Evolutionary conservation across 331 rosid genomes (phyloP).

Genomic region (Malus hybrid): DNA sequence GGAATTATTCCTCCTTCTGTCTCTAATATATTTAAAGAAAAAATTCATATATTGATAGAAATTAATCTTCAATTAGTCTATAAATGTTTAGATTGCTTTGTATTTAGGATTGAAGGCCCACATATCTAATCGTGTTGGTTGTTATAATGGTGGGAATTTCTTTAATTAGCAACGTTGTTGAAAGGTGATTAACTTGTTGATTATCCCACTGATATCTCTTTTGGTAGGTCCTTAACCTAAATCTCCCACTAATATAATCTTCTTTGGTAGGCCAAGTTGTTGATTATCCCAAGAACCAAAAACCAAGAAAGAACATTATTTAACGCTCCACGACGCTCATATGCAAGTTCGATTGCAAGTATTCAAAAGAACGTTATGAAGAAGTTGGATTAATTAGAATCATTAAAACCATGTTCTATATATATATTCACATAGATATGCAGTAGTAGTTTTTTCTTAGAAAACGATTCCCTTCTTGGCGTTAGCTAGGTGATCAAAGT

Average conservation of each 20-base stretch:
- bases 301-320: slow-evolving; percentile 6
- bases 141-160: slow-evolving; percentile 53
- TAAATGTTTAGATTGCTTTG: slow-evolving; percentile 1
- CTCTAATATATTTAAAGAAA: no score
- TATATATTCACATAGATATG: background rate
- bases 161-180: slow-evolving; percentile 32
- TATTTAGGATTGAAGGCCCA: slow-evolving; percentile 48
- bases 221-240: slow-evolving; percentile 2
- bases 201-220: slow-evolving; percentile 12
- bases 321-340: background rate
- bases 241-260: no score
- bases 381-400: background rate
- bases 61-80: background rate
- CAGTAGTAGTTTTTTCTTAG: background rate
- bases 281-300: slow-evolving; percentile 22
- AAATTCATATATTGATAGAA: background rate
- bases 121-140: slow-evolving; percentile 85
- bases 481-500: background rate
- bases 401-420: background rate
- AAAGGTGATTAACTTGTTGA: slow-evolving; percentile 34
- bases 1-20: background rate
- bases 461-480: background rate
- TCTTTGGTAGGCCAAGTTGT: slow-evolving; percentile 16
- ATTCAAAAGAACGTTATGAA: background rate
- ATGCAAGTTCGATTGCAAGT: background rate